Base-by-base conservation (phyloP, 306 rosid genomes). In the Prosopis cineraria region DNA sequence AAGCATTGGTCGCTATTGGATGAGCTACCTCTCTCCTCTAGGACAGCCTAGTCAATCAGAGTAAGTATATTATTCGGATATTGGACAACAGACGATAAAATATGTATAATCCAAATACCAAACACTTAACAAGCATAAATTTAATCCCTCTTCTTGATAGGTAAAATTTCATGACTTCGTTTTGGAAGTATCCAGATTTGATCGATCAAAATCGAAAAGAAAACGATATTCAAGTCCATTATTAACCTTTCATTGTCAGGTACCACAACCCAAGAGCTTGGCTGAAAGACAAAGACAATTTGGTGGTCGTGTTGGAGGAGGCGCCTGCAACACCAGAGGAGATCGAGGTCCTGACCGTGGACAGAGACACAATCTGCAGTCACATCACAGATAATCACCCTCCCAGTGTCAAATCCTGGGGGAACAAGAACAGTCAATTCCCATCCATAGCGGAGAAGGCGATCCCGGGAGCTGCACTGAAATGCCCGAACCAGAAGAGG, bases 321-420 rank as follows among this genome's bases (percentile, higher is more conserved):
- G 88, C 88, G 76, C 3, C 2, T 36, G 77, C 62, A 50, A 65
- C 33, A 55, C 97, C 94, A 0, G 76, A 82, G 17, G 65, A 81
- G 8, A 67, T 90, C 11, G 89, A 53, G 27, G 90, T 95, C 24
- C 0, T 76, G 9, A 77, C 37, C 0, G 93, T 87, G 3, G 58
- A 93, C 59, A 88, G 99, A 84, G 96, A 95, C 34, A 90, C 94
- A 70, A 41, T 93, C 58, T 96, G 99, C 70, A 89, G 97, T 76
- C 1, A 48, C 70, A 78, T 93, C 29, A 66, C 90, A 12, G 91
- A 88, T 39, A 25, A 71, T 56, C 84, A 90, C 68, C 98, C 96
- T 1, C 87, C 98, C 17, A 79, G 83, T 48, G 81, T 95, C 0
- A 86, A 76, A 43, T 78, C 85, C 31, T 95, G 85, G 80, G 85